Conservation (phyloP, 768 basidiomycete species). For the Collybia sp. region DNA sequence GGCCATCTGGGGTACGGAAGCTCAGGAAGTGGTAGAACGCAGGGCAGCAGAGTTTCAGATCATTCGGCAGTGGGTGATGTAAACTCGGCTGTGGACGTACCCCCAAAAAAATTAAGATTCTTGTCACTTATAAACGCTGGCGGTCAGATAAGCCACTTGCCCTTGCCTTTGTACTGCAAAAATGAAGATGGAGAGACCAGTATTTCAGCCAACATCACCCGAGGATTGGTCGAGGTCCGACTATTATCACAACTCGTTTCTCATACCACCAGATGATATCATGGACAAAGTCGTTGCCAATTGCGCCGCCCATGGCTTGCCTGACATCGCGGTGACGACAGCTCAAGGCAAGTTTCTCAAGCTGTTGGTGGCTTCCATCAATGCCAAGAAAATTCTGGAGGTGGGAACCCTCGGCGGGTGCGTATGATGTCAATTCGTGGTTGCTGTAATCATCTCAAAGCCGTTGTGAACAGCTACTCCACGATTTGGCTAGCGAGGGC, state of each 20-base stretch:
- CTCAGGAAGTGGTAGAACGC: slow-evolving; percentile 50
- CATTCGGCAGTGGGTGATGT: slow-evolving; percentile 50
- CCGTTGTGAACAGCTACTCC: slow-evolving; percentile 26
- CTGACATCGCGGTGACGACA: slow-evolving; percentile 46
- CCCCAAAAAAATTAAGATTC: background rate
- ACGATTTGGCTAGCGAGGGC: slow-evolving; percentile 40
- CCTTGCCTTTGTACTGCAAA: background rate
- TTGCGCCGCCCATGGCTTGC: slow-evolving; percentile 38
- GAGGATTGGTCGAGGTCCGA: slow-evolving; percentile 51
- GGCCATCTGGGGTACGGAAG: slow-evolving; percentile 70
- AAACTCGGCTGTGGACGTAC: slow-evolving; percentile 1
- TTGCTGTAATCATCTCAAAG: background rate
- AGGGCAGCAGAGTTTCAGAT: slow-evolving; percentile 55
- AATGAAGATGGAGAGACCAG: background rate
- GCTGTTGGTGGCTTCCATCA: slow-evolving; percentile 43
- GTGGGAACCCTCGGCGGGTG: slow-evolving; percentile 68
- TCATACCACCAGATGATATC: slow-evolving; percentile 36
- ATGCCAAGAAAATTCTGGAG: slow-evolving; percentile 56
- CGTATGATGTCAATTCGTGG: background rate
- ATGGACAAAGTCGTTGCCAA: slow-evolving; percentile 37
- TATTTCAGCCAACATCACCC: slow-evolving; percentile 1
- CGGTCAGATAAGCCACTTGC: background rate
- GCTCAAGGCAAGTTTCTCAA: slow-evolving; percentile 57
- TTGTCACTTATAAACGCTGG: background rate
- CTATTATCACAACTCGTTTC: slow-evolving; percentile 51